phyloP scores from a whole-genome alignment of 192 early-diverging fungal genomes.

The Backusella westeae region DNA sequence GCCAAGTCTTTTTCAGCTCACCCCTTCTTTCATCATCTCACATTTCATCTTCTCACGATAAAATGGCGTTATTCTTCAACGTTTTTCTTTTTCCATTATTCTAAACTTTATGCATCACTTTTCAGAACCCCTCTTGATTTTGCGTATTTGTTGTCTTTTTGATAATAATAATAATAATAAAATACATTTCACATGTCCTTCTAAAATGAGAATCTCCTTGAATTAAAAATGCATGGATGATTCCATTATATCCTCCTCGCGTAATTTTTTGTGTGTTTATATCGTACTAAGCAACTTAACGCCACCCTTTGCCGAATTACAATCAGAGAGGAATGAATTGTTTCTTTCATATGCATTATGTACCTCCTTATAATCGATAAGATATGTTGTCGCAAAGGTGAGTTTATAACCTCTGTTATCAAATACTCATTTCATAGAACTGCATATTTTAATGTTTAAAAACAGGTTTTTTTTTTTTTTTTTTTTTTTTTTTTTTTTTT shows the following conservation, averaged over 20 bases:
- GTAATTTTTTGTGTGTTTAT: background rate
- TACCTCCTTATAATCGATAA: background rate
- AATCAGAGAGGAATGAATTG: too few relatives aligned
- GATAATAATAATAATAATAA: background rate
- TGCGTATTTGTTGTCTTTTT: background rate
- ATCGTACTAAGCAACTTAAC: background rate
- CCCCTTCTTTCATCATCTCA: background rate
- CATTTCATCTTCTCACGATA: background rate
- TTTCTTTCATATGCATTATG: background rate
- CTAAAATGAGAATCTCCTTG: background rate
- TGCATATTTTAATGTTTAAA: too few relatives aligned
- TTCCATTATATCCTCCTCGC: background rate
- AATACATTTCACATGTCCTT: slow-evolving; percentile 1
- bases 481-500: background rate
- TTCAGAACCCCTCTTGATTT: background rate
- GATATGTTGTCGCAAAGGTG: background rate
- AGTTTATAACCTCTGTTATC: background rate
- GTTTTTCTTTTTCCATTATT: background rate
- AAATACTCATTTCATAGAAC: too few relatives aligned
- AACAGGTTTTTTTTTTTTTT: background rate
- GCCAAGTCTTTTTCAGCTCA: background rate
- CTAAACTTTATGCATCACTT: background rate
- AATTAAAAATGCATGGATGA: background rate
- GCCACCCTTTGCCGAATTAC: background rate
- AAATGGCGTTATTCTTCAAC: too few relatives aligned